A percentile compares a stretch with the other conserved stretches of the same genome.
phyloP scores from a whole-genome alignment of 371 early-diverging fungal genomes.

The Nematocida sp. region DNA sequence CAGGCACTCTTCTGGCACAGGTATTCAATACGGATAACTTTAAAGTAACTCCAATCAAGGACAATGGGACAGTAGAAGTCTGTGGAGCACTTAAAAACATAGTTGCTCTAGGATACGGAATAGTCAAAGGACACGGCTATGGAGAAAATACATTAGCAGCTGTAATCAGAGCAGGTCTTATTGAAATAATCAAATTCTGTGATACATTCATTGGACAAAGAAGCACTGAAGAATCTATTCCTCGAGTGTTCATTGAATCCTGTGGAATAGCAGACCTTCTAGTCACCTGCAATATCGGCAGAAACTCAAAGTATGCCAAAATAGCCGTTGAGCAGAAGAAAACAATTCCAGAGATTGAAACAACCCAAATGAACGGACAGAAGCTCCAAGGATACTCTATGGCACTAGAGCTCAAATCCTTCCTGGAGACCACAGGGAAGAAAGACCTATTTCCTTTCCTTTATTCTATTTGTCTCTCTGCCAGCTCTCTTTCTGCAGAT shows the following conservation, averaged over 20 bases:
- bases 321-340: constrained; percentile 47
- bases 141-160: constrained; percentile 92
- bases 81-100: constrained; percentile 96
- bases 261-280: constrained; percentile 82
- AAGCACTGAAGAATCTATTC: constrained; percentile 71
- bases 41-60: constrained; percentile 72
- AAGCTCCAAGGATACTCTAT: constrained; percentile 91
- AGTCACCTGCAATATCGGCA: constrained; percentile 86
- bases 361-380: constrained; percentile 79
- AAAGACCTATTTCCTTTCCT: constrained; percentile 55
- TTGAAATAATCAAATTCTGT: constrained; percentile 86
- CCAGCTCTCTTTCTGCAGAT: constrained; percentile 2
- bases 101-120: constrained; percentile 89
- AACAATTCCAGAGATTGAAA: constrained; percentile 79
- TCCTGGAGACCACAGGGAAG: constrained; percentile 65
- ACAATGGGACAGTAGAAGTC: constrained; percentile 82
- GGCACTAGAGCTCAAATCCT: constrained; percentile 75
- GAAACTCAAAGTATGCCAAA: constrained; percentile 77
- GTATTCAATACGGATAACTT: constrained; percentile 80
- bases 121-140: constrained; percentile 75
- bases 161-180: constrained; percentile 82
- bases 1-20: constrained; percentile 71
- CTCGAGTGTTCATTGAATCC: constrained; percentile 69
- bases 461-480: constrained; percentile 23
- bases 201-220: constrained; percentile 72